Percentiles rank a stretch among this genome's conserved stretches.
Conservation (phyloP, 2,329 filamentous ascomycete genomes). For the Cadophora gregata region DNA sequence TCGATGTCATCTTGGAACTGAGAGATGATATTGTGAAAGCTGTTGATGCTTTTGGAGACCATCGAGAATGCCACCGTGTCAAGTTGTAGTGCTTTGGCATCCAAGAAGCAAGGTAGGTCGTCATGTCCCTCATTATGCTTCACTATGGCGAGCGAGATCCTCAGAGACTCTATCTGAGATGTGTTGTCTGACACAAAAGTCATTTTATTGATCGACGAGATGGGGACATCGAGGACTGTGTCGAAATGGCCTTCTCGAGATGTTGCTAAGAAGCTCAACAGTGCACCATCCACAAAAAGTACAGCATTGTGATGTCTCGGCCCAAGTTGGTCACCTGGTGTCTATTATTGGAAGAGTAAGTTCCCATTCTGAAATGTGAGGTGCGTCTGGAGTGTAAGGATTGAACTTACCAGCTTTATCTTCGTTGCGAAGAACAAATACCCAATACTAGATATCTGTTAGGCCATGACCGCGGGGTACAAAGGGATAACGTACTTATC, state of each 20-base stretch:
- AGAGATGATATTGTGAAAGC: neutral
- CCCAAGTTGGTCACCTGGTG: conserved; percentile 18
- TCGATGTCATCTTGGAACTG: neutral
- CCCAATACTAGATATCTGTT: neutral
- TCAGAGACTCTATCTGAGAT: neutral
- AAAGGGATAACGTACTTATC: neutral
- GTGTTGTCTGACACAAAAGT: neutral
- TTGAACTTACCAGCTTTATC: conserved; percentile 11
- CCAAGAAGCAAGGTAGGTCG: neutral
- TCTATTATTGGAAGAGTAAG: neutral
- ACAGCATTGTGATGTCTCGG: conserved; percentile 18
- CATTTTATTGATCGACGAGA: conserved; percentile 5
- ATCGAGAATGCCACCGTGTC: conserved; percentile 8
- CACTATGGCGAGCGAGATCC: neutral
- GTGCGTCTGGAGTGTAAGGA: neutral
- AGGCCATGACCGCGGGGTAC: neutral
- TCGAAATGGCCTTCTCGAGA: conserved; percentile 18
- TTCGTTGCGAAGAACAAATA: conserved; percentile 14
- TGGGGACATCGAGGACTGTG: conserved; percentile 24
- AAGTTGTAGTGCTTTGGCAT: neutral
- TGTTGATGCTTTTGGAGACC: neutral
- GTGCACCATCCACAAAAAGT: conserved; percentile 24
- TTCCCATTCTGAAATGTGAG: neutral
- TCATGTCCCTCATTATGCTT: neutral
- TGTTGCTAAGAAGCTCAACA: conserved; percentile 19